These are phyloP conservation scores for Fragaria ananassa DNA, from an alignment of 306 rosid genomes.

Conservation along the genomic window DNA sequence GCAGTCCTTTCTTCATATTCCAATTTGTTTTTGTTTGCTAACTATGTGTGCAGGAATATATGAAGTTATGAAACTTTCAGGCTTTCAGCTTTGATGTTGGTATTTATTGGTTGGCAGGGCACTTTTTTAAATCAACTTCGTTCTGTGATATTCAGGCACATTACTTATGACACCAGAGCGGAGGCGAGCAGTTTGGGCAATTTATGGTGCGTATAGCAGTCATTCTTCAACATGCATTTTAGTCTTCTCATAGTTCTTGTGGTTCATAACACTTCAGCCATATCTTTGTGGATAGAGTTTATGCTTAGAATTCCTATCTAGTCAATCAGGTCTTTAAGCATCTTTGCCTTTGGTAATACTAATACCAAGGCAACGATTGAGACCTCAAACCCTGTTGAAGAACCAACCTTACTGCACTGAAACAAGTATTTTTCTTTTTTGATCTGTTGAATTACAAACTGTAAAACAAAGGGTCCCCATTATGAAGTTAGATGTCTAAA, in stretches of 20 bases:
- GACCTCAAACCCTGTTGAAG: not conserved
- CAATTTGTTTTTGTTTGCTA: not conserved
- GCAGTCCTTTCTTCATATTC: not conserved
- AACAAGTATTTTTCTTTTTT: not conserved
- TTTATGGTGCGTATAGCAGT: conserved; percentile 57
- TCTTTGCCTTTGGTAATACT: not conserved
- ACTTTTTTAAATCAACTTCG: conserved; percentile 1
- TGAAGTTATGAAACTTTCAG: not conserved
- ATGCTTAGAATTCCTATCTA: not conserved
- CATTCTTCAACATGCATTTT: conserved; percentile 5
- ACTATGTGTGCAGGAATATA: not conserved
- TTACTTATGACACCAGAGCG: conserved; percentile 87
- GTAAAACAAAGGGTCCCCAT: not conserved
- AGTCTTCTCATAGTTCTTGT: not conserved
- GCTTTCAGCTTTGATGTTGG: not conserved
- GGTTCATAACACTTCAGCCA: not conserved
- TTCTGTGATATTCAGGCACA: conserved; percentile 59
- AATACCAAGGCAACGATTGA: not conserved
- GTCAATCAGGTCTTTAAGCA: not conserved
- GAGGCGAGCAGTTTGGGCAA: conserved; percentile 88
- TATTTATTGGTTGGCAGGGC: not conserved
- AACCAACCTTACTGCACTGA: not conserved
- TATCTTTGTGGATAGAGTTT: not conserved
- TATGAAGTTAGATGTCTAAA: not conserved
- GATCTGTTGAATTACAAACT: not conserved